Evolutionary conservation across 2,329 filamentous ascomycete species (phyloP), one percentile per base, ranked within the genome.

Genomic region (Byssochlamys sp.): DNA sequence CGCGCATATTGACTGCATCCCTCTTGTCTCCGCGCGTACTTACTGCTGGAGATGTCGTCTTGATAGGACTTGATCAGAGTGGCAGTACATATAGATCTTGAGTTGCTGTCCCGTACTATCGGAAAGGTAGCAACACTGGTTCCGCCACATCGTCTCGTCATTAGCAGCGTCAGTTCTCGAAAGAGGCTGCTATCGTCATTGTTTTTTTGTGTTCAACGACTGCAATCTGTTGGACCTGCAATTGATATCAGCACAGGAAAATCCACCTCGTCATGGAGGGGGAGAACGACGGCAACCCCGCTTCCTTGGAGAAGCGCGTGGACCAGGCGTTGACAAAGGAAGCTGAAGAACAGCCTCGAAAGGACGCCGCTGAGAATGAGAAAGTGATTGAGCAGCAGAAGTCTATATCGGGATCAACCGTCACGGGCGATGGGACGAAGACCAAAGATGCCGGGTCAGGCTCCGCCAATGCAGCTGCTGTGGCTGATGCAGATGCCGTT

Each of bases 401-500:
- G n/a, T 60, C 62, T 25, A 60, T 62, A 19, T 66, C 67, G 2
- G 62, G 60, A 12, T 68, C 69, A 11, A 66, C 66, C 1, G 57
- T 62, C 14, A 58, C 60, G 2, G 53, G 55, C 39, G 57, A 26
- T 2, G 63, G 57, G 26, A 64, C 63, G 53, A 61, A 65, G 24
- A 51, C 57, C 31, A 64, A 61, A 45, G 61, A 58, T 61, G 57
- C 62, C 58, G 78, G 80, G 61, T 78, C 77, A 52, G 73, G 75
- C 54, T 70, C 75, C n/a, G 64, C 73, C 51, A 67, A 73, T 52
- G 67, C 67, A 14, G 57, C 65, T 5, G 62, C 71, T 48, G 65
- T 68, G 10, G 69, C 74, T 19, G 76, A 78, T 48, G 66, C 76
- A 2, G 77, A 81, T 55, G 76, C 79, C 29, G 81, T 81, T 2